Evolutionary conservation across 306 rosid species (phyloP), one percentile per base, ranked within the genome.

Genomic region (Begonia loranthoides): DNA sequence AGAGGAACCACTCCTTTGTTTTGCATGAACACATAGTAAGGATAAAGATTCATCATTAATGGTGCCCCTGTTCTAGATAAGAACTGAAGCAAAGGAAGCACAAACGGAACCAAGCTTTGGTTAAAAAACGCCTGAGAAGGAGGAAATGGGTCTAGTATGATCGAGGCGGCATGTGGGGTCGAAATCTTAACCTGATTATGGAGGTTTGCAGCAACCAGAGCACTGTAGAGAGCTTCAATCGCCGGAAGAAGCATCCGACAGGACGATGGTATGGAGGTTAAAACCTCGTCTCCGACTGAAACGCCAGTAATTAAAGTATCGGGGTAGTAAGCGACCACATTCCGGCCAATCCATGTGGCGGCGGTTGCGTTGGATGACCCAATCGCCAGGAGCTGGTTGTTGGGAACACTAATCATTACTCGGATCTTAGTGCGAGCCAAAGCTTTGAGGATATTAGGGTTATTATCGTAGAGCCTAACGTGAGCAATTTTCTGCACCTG

Each of bases 61-160:
- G 96, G 96, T 0, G 96, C 68, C 45, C 77, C 79, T 0, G 81
- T 81, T 61, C 55, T 62, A 0, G 96, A 87, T 17, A 72, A 65
- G 60, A 87, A 83, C 65, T 52, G 74, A 53, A 83, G 83, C 14
- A 87, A 51, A 24, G 94, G 94, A 12, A 75, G 57, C 1, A 87
- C 34, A 38, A 60, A 8, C 0, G 71, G 72, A 9, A 67, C 12
- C 9, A 70, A 58, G 73, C 69, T 74, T 16, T 87, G 85, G 70
- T 87, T 87, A 64, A 87, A 87, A 63, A 67, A 87, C 5, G 96
- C 78, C 50, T 87, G 96, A 7, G 96, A 87, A 5, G 96, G 96
- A 3, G 96, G 96, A 48, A 87, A 87, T 2, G 96, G 80, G 55
- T 83, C 76, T 0, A 76, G 75, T 45, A 87, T 69, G 2, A 83